Evolutionary conservation across 805 yeast species (phyloP), one percentile per base, ranked within the genome.

Genomic region (Metahyphopichia silvanorum): DNA sequence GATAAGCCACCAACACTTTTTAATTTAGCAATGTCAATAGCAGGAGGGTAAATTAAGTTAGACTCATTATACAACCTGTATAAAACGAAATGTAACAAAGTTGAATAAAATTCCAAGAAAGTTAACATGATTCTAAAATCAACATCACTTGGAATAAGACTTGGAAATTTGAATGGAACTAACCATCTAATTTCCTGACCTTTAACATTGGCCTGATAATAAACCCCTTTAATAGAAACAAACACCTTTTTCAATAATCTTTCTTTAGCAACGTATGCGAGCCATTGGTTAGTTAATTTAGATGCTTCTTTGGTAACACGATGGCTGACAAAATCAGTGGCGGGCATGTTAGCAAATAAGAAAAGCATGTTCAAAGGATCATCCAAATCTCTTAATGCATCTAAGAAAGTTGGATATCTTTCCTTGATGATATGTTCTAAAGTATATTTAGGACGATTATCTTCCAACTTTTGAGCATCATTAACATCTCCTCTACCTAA

Each of bases 61-160:
- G 82, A 71, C 47, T 88, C 98, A 15, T 84, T 77, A 68, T 87
- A 93, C 42, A 93, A 74, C 58, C 85, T 84, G 74, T 57, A 93
- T 34, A 91, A 69, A 15, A 83, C 89, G 55, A 93, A 93, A 54
- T 88, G 95, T 52, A 89, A 63, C 47, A 93, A 66, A 16, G 98
- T 91, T 13, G 96, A 82, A 66, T 93, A 93, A 63, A 93, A 89
- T 65, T 93, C 98, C 54, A 93, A 74, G 64, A 93, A 93, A 1
- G 98, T 91, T 53, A 87, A 71, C 98, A 93, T 93, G 68, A 93
- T 87, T 62, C 93, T 77, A 71, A 93, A 91, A 64, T 93, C 98
- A 38, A 93, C 80, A 60, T 93, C 98, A 27, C 82, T 64, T 29
- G 98, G 98, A 46, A 93, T 83, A 60, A 85, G 85, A 60, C 91